These are phyloP conservation scores for Ophiostoma fasciatum DNA, from an alignment of 2,329 filamentous ascomycete species.

Conservation along the genomic window DNA sequence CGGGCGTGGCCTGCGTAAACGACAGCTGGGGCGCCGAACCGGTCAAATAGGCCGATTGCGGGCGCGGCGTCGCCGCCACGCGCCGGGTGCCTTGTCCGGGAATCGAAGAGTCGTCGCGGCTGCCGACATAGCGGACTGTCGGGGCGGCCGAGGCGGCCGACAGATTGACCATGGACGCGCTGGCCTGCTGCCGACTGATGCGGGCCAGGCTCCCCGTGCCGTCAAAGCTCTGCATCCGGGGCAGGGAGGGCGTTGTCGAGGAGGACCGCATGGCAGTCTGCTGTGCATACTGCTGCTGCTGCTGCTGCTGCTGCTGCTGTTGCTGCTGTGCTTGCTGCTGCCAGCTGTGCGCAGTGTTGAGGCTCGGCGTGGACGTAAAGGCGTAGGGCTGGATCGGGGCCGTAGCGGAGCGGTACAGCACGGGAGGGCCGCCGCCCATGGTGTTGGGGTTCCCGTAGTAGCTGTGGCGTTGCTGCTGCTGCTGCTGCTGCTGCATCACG, in stretches of 20 bases:
- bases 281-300: background rate
- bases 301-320: slow-evolving; percentile 1
- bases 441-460: slow-evolving; percentile 36
- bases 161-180: slow-evolving; percentile 25
- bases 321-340: slow-evolving; percentile 7
- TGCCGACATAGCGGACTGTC: slow-evolving; percentile 23
- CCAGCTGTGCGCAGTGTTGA: slow-evolving; percentile 29
- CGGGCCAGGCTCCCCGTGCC: slow-evolving; percentile 2
- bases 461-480: slow-evolving; percentile 32
- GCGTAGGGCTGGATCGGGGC: slow-evolving; percentile 61
- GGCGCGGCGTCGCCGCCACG: slow-evolving; percentile 23
- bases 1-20: slow-evolving; percentile 40
- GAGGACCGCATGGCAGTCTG: slow-evolving; percentile 23
- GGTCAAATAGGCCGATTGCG: slow-evolving; percentile 26
- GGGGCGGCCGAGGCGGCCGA: slow-evolving; percentile 19
- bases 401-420: slow-evolving; percentile 39
- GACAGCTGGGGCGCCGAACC: slow-evolving; percentile 30
- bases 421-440: slow-evolving; percentile 20
- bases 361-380: slow-evolving; percentile 55
- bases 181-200: slow-evolving; percentile 19
- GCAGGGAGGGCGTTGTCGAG: slow-evolving; percentile 28
- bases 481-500: too few relatives aligned
- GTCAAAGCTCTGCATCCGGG: slow-evolving; percentile 26
- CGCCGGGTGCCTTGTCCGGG: slow-evolving; percentile 23
- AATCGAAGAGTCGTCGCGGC: slow-evolving; percentile 38